Evolutionary conservation across 768 basidiomycete species (phyloP), one percentile per base, ranked within the genome.

Genomic region (Russula abietina): DNA sequence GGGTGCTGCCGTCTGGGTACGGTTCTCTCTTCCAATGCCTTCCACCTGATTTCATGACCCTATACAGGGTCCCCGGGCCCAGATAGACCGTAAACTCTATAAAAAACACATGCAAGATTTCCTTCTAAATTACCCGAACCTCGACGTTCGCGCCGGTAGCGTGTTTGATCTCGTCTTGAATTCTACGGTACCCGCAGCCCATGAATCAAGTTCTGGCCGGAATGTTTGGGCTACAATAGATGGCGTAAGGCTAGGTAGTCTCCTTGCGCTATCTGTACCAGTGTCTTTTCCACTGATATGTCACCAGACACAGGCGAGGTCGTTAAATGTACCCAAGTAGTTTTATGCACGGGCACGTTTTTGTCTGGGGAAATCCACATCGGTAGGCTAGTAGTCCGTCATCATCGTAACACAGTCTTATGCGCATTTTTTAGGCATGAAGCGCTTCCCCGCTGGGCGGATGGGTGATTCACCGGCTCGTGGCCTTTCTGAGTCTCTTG

Each of bases 291-390:
- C 30, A 16, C 9, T 26, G 19, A 46, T 69, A 14, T 69, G 26
- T 33, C 45, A 24, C 12, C 72, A 91, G 91, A 91, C 36, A 79
- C 82, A 4, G 89, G 91, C 11, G 87, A 93, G 55, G 70, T 85
- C 19, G 84, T 95, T 32, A 75, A 76, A 19, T 95, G 91, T 69
- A 84, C 87, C 4, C 85, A 87, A 67, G 89, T 94, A 12, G 88
- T 96, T 32, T 81, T 96, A 16, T 93, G 91, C 68, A 95, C 93
- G 0, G 93, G 93, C 9, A 96, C 93, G 0, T 96, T 96, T 71
- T 80, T 96, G 28, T 88, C 88, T 2, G 93, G 91, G 12, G 91
- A 95, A 75, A 92, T 94, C 50, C 93, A 95, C 69, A 89, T 96
- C 51, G 93, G 91, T 85, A 14, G 22, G 61, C 41, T 43, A 14